A percentile compares a stretch with the other conserved stretches of the same genome.
Evolutionary conservation across 139 green algal genomes (phyloP).

Genomic region (Ostreobium quekettii): DNA sequence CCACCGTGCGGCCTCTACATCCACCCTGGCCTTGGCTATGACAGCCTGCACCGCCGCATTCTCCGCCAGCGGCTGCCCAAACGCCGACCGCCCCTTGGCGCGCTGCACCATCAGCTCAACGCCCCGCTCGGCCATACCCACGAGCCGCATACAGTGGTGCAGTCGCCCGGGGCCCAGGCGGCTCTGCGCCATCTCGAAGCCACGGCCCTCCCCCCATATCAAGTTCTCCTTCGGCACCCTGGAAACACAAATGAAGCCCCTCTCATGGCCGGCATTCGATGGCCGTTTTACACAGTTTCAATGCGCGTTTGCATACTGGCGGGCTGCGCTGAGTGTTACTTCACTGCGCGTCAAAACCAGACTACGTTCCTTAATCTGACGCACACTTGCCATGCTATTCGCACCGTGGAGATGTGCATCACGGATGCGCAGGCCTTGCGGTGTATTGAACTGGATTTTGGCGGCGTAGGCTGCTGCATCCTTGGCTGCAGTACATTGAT

Average conservation of each 20-base stretch:
- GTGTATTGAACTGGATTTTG: too few species aligned
- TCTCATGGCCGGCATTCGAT: too few species aligned
- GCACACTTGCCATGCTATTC: too few species aligned
- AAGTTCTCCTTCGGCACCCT: slow-evolving; percentile 21
- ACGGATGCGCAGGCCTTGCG: too few species aligned
- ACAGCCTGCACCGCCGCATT: neutral
- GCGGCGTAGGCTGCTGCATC: too few species aligned
- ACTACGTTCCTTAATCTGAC: too few species aligned
- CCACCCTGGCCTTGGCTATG: neutral
- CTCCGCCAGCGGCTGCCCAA: slow-evolving; percentile 36
- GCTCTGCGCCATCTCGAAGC: slow-evolving; percentile 97
- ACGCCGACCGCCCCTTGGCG: slow-evolving; percentile 42
- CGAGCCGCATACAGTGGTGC: slow-evolving; percentile 97
- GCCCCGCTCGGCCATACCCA: slow-evolving; percentile 76
- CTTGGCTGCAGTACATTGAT: too few species aligned
- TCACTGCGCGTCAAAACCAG: too few species aligned
- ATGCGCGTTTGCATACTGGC: too few species aligned
- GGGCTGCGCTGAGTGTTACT: too few species aligned
- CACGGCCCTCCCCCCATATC: slow-evolving; percentile 72
- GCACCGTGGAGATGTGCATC: too few species aligned
- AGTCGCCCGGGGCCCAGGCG: slow-evolving; percentile 91
- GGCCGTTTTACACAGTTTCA: too few species aligned
- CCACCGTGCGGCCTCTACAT: slow-evolving; percentile 21
- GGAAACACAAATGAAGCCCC: neutral
- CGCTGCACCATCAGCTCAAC: slow-evolving; percentile 57